These are phyloP conservation scores for Neonothopanus nambi DNA, from an alignment of 1,284 basidiomycete genomes.

Conservation along the genomic window DNA sequence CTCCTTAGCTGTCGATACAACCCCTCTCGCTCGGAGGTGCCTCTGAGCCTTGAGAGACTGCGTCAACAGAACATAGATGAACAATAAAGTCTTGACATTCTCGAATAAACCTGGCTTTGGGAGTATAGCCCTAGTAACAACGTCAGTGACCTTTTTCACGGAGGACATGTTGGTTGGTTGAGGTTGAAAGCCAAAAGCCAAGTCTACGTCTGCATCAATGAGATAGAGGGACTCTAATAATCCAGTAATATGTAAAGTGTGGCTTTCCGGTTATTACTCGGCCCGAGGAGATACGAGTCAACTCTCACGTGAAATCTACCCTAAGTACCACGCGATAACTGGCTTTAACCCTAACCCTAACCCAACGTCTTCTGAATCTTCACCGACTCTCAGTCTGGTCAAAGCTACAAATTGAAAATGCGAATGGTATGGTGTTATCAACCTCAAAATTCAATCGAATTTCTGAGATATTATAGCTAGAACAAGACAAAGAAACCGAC, in stretches of 20 bases:
- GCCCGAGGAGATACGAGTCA: too few relatives aligned
- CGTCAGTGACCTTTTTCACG: conserved; percentile 8
- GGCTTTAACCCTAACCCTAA: conserved; percentile 3
- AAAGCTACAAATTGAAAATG: conserved; percentile 40
- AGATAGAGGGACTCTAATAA: too few relatives aligned
- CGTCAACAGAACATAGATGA: conserved; percentile 61
- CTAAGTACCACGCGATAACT: too few relatives aligned
- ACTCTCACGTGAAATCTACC: too few relatives aligned
- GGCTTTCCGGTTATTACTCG: too few relatives aligned
- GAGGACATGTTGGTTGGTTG: conserved; percentile 1
- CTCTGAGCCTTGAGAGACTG: conserved; percentile 55
- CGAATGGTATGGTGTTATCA: conserved; percentile 47
- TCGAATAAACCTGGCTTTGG: conserved; percentile 32
- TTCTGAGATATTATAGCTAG: conserved; percentile 46
- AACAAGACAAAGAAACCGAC: conserved; percentile 77
- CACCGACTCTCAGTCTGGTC: conserved; percentile 12
- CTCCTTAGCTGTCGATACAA: conserved; percentile 51
- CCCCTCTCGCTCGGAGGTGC: conserved; percentile 77
- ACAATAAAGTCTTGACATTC: conserved; percentile 58
- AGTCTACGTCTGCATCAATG: too few relatives aligned
- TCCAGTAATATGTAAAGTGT: too few relatives aligned
- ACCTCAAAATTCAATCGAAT: not conserved
- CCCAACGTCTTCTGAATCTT: not conserved
- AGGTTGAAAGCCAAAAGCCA: not conserved
- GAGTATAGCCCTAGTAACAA: not conserved